phyloP scores from a whole-genome alignment of 371 early-diverging fungal genomes.

The Phascolomyces articulosus region DNA sequence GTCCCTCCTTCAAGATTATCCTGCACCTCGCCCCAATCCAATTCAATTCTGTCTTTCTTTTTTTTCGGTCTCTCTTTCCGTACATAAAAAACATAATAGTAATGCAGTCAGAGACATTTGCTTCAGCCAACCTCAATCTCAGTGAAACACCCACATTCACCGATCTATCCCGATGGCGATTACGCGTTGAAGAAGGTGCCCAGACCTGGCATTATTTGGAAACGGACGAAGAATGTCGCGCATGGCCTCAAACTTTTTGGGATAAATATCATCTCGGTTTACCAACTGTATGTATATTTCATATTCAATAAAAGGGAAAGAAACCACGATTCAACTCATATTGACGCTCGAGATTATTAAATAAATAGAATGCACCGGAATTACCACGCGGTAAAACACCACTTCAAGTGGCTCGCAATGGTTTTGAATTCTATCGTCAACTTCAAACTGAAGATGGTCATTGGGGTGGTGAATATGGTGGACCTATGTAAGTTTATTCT shows the following conservation, averaged over 20 bases:
- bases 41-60: neutral
- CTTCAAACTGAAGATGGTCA: constrained; percentile 96
- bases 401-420: constrained; percentile 83
- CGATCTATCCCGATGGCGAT: constrained; percentile 79
- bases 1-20: neutral
- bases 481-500: constrained; percentile 73
- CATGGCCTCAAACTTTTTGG: constrained; percentile 75
- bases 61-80: neutral
- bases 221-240: constrained; percentile 62
- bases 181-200: constrained; percentile 80
- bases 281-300: constrained; percentile 49
- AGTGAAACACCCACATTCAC: constrained; percentile 54
- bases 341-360: neutral
- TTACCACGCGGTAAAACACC: constrained; percentile 64
- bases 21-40: neutral
- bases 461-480: constrained; percentile 97
- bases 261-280: constrained; percentile 94
- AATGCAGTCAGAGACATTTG: constrained; percentile 22
- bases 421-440: constrained; percentile 82
- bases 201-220: constrained; percentile 93
- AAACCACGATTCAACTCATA: no score
- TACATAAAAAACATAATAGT: neutral
- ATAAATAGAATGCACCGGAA: constrained; percentile 51
- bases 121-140: constrained; percentile 40
- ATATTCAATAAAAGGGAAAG: no score